Evolutionary conservation across 352 stramenopile species (phyloP).

Genomic region (Pythium brachiatum): DNA sequence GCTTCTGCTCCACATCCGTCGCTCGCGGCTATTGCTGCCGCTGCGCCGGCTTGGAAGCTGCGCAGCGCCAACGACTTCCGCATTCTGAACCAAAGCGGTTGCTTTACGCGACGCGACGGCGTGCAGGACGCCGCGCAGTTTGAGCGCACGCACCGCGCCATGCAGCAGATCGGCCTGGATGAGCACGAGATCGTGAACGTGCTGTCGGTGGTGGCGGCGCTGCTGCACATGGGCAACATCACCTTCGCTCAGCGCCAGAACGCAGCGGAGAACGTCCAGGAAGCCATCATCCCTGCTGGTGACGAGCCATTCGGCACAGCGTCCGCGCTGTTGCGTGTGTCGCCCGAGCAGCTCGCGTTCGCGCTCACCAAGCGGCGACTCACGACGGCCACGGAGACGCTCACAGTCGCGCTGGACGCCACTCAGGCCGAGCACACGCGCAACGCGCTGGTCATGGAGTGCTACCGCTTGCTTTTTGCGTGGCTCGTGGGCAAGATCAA

Average conservation of each 20-base stretch:
- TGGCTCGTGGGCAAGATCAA: conserved; percentile 94
- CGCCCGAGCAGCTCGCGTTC: conserved; percentile 45
- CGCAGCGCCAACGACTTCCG: conserved; percentile 42
- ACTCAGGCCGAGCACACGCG: conserved; percentile 71
- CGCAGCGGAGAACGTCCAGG: conserved; percentile 11
- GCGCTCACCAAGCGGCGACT: conserved; percentile 65
- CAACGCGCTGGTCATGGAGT: conserved; percentile 91
- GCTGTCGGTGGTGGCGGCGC: conserved; percentile 69
- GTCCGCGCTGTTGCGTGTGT: conserved; percentile 58
- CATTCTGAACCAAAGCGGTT: conserved; percentile 70
- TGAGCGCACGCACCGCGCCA: conserved; percentile 48
- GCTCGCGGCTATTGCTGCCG: conserved; percentile 1
- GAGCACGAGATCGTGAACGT: conserved; percentile 57
- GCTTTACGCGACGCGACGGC: conserved; percentile 59
- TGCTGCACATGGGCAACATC: conserved; percentile 89
- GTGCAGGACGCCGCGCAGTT: conserved; percentile 73
- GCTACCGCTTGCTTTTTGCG: conserved; percentile 91
- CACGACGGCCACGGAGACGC: conserved; percentile 66
- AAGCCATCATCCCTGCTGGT: conserved; percentile 8
- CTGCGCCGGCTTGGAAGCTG: conserved; percentile 40
- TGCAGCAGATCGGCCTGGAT: conserved; percentile 79
- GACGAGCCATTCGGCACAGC: conserved; percentile 40
- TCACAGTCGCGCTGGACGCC: conserved; percentile 66
- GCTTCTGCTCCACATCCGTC: conserved; percentile 3
- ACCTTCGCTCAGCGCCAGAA: conserved; percentile 37